A percentile compares a stretch with the other conserved stretches of the same genome.
These are phyloP conservation scores for Zygosaccharomyces rouxii DNA, from an alignment of 805 yeast species.

Conservation along the genomic window DNA sequence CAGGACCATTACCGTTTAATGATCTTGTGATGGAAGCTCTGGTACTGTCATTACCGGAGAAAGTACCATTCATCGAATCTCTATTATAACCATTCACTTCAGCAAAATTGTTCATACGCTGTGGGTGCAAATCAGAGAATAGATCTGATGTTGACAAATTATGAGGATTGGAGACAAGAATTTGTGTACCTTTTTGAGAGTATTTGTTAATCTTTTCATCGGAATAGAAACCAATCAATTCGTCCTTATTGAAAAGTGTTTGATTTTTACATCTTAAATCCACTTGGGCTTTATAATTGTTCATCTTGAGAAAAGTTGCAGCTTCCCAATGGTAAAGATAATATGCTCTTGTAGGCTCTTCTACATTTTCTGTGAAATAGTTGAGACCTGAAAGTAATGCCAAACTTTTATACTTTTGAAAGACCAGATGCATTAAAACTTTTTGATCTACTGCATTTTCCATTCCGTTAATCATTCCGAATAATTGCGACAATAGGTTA, in stretches of 20 bases:
- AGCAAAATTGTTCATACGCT: conserved; percentile 7
- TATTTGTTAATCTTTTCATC: conserved; percentile 31
- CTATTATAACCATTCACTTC: conserved; percentile 5
- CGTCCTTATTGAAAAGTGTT: conserved; percentile 25
- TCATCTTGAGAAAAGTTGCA: conserved; percentile 25
- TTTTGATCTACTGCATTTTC: conserved; percentile 13
- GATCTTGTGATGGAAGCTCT: not conserved
- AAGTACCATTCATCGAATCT: conserved; percentile 1
- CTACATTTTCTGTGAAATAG: conserved; percentile 23
- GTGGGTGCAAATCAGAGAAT: conserved; percentile 17
- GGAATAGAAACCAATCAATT: conserved; percentile 32
- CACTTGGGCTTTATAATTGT: conserved; percentile 28
- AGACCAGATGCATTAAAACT: conserved; percentile 23
- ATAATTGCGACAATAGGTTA: conserved; percentile 21
- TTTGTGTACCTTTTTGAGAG: conserved; percentile 29
- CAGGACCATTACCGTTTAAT: conserved; percentile 10
- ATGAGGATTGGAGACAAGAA: conserved; percentile 21
- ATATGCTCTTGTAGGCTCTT: conserved; percentile 21
- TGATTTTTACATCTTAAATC: conserved; percentile 17
- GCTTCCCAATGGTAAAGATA: conserved; percentile 32
- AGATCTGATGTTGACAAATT: conserved; percentile 26
- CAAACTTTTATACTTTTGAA: conserved; percentile 25
- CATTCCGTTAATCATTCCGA: conserved; percentile 14
- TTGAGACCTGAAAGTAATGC: conserved; percentile 33
- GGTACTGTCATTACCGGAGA: conserved; percentile 1